phyloP scores from a whole-genome alignment of 768 basidiomycete species.

The Ephemerocybe angulata region DNA sequence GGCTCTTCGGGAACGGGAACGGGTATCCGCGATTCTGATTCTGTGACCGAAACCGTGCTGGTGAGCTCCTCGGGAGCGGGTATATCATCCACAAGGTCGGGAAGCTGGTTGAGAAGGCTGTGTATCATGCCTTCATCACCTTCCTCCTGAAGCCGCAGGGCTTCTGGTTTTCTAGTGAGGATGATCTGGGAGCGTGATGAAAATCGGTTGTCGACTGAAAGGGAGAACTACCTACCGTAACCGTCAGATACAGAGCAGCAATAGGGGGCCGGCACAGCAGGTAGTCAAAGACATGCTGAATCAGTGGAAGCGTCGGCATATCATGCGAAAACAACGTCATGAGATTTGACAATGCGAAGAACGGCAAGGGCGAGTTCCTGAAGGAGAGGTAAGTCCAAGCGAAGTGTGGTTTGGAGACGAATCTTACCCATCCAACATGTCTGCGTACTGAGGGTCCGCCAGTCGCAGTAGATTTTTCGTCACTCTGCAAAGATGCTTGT shows the following conservation, averaged over 20 bases:
- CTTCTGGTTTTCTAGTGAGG: constrained; percentile 66
- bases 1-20: not conserved
- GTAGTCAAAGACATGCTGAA: constrained; percentile 92
- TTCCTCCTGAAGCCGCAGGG: constrained; percentile 56
- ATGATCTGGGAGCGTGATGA: constrained; percentile 51
- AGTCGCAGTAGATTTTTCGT: constrained; percentile 69
- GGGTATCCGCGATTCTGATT: too few relatives aligned
- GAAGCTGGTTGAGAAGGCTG: constrained; percentile 63
- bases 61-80: not conserved
- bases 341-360: constrained; percentile 86
- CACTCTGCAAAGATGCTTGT: constrained; percentile 60
- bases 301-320: constrained; percentile 81
- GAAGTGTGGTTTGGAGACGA: not conserved
- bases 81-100: constrained; percentile 48
- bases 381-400: not conserved
- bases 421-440: constrained; percentile 62
- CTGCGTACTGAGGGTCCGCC: constrained; percentile 66
- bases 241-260: constrained; percentile 75
- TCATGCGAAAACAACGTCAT: constrained; percentile 92
- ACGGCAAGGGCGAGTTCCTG: constrained; percentile 77
- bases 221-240: constrained; percentile 47
- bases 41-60: too few relatives aligned
- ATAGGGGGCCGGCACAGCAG: constrained; percentile 81
- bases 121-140: constrained; percentile 84
- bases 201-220: not conserved